Percentiles rank a stretch among this genome's conserved stretches.
Conservation (phyloP, 2,329 filamentous ascomycete genomes). For the Amesomyces nigricolor region DNA sequence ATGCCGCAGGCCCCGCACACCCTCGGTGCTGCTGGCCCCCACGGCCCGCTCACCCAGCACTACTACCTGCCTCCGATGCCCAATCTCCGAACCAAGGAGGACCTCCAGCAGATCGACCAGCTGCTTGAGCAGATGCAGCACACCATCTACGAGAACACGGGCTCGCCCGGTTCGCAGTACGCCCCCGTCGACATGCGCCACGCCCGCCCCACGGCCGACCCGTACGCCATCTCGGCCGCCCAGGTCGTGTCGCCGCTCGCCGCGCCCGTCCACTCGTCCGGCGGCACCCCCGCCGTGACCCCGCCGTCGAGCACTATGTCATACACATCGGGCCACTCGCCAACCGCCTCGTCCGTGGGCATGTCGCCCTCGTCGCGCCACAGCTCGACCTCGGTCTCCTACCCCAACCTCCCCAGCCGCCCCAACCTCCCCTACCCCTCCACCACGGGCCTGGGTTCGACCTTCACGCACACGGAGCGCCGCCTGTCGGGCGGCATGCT, state of each 20-base stretch:
- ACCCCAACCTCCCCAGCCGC: constrained; percentile 61
- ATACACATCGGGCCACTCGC: constrained; percentile 72
- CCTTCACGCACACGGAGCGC: constrained; percentile 57
- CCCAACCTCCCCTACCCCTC: constrained; percentile 63
- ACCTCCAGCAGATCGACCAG: constrained; percentile 88
- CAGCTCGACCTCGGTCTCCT: constrained; percentile 58
- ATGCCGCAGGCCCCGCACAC: constrained; percentile 39
- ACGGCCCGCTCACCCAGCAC: constrained; percentile 62
- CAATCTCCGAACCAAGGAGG: constrained; percentile 86
- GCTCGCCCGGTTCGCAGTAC: constrained; percentile 72
- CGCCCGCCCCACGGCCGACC: constrained; percentile 29
- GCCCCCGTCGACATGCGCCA: constrained; percentile 59
- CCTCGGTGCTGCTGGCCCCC: constrained; percentile 49
- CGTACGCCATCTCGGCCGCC: constrained; percentile 41
- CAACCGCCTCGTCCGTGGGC: constrained; percentile 62
- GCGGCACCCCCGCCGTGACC: constrained; percentile 69
- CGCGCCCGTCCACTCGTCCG: constrained; percentile 50
- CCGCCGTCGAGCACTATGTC: constrained; percentile 71
- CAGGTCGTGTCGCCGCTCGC: constrained; percentile 57
- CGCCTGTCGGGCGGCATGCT: constrained; percentile 63
- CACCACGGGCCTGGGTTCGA: constrained; percentile 65
- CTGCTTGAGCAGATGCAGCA: constrained; percentile 94
- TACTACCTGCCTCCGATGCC: constrained; percentile 85
- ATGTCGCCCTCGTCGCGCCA: constrained; percentile 63
- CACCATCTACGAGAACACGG: constrained; percentile 90